Percentiles rank a stretch among this genome's conserved stretches.
These are phyloP conservation scores for Zasmidium cellare DNA, from an alignment of 2,329 filamentous ascomycete species.

Conservation along the genomic window DNA sequence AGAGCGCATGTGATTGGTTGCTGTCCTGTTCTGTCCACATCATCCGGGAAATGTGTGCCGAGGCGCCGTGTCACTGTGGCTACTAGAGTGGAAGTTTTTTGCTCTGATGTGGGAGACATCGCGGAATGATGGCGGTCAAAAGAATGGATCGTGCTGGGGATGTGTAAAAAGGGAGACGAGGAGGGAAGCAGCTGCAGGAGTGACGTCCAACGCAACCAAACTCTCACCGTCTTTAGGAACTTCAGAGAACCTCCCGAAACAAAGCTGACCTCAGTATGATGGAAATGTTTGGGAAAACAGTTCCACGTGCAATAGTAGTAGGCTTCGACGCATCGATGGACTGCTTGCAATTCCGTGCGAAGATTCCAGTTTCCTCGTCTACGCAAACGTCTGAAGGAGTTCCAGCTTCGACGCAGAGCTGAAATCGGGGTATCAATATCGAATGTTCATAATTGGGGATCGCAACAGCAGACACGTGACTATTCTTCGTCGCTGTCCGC, in stretches of 20 bases:
- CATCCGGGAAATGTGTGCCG: not conserved
- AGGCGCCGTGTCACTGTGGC: not conserved
- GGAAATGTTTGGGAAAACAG: no score
- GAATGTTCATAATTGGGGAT: not conserved
- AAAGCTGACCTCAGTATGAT: no score
- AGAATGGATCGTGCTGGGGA: no score
- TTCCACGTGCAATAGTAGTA: no score
- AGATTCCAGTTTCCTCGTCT: no score
- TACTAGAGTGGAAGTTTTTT: not conserved
- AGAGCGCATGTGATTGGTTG: not conserved
- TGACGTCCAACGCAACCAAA: no score
- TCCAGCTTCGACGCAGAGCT: not conserved
- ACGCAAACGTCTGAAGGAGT: not conserved
- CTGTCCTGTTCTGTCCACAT: not conserved
- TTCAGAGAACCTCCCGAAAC: no score
- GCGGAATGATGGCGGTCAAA: not conserved
- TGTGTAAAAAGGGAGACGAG: no score
- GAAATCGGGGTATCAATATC: not conserved
- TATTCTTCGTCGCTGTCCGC: constrained; percentile 66
- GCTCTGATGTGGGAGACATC: not conserved
- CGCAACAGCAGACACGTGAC: not conserved
- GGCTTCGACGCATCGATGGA: no score
- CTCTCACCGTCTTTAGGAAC: no score
- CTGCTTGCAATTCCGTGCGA: no score
- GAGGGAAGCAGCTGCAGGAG: no score